Evolutionary conservation across 1,284 basidiomycete genomes (phyloP).

Genomic region (Sporisorium scitamineum): DNA sequence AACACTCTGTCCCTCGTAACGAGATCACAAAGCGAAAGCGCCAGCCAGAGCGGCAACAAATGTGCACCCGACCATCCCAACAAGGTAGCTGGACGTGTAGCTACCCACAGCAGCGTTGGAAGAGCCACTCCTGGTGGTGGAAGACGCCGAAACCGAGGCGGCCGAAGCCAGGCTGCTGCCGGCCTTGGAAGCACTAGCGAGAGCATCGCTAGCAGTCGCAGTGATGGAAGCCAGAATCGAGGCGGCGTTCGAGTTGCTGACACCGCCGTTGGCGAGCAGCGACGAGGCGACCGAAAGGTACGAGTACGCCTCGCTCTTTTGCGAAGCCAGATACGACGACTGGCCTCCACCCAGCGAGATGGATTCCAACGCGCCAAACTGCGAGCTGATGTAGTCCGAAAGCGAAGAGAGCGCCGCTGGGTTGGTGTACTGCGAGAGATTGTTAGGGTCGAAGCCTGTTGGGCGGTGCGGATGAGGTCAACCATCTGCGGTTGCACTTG

Average conservation of each 20-base stretch:
- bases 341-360: constrained; percentile 14
- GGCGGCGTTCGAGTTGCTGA: constrained; percentile 17
- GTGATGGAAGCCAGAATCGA: constrained; percentile 19
- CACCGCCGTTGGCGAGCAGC: constrained; percentile 27
- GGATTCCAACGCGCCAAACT: constrained; percentile 16
- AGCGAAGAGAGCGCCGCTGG: constrained; percentile 26
- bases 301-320: constrained; percentile 30
- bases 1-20: not conserved
- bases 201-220: constrained; percentile 1
- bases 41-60: constrained; percentile 34
- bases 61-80: constrained; percentile 24
- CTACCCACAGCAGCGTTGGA: constrained; percentile 19
- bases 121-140: constrained; percentile 10
- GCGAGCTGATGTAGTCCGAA: constrained; percentile 23
- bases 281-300: constrained; percentile 42
- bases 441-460: constrained; percentile 40
- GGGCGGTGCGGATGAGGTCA: not conserved
- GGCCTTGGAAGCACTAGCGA: not conserved
- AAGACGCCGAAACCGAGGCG: constrained; percentile 2
- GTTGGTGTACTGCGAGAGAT: constrained; percentile 43
- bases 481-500: no score
- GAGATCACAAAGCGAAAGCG: constrained; percentile 15
- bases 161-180: constrained; percentile 5
- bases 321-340: constrained; percentile 22
- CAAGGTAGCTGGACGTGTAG: constrained; percentile 12